Conservation (phyloP, 78 protist genomes). For the Dictyostelium capitatum region DNA sequence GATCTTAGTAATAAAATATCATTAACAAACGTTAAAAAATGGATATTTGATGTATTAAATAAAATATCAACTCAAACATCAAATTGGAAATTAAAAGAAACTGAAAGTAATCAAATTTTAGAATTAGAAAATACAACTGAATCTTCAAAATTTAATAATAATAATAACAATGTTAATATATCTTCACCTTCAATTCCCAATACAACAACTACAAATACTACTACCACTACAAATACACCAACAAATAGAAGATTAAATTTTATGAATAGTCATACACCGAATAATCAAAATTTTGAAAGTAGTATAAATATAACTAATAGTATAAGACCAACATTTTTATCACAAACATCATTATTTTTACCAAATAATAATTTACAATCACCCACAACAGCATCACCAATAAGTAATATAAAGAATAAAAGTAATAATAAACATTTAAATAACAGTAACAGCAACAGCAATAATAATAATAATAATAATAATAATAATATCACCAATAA, state of each 20-base stretch:
- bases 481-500: background rate
- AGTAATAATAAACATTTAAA: background rate
- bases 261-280: background rate
- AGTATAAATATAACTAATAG: background rate
- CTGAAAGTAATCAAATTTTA: constrained; percentile 25
- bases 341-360: constrained; percentile 21
- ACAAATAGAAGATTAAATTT: constrained; percentile 3
- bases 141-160: background rate
- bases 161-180: background rate
- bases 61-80: constrained; percentile 8
- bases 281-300: background rate
- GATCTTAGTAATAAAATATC: constrained; percentile 75
- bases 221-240: background rate
- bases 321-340: constrained; percentile 17
- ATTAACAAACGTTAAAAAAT: constrained; percentile 48
- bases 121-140: constrained; percentile 29
- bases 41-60: constrained; percentile 69
- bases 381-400: background rate
- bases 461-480: background rate
- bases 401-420: background rate
- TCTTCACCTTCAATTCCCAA: background rate
- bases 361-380: background rate
- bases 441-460: too few relatives aligned
- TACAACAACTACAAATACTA: background rate
- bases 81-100: constrained; percentile 33